Evolutionary conservation across 805 yeast species (phyloP).

Genomic region (Nakazawaea molendinolei): DNA sequence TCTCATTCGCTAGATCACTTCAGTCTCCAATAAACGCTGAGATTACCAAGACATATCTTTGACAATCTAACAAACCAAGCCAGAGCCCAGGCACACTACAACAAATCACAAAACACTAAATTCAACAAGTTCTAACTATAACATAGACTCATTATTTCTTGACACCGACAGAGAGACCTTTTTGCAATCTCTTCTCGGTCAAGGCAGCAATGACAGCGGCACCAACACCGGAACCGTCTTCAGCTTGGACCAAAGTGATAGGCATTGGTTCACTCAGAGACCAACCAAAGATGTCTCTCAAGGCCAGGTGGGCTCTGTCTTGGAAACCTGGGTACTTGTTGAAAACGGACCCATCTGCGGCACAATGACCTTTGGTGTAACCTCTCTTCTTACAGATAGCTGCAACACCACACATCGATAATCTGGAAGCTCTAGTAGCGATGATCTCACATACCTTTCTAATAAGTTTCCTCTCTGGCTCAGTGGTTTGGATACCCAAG

Average conservation of each 20-base stretch:
- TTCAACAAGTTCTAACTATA: too few species aligned
- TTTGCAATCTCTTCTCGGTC: constrained; percentile 70
- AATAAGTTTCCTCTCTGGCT: constrained; percentile 73
- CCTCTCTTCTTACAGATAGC: constrained; percentile 87
- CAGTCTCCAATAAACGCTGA: too few species aligned
- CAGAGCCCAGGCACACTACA: too few species aligned
- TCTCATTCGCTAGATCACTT: too few species aligned
- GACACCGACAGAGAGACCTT: constrained; percentile 64
- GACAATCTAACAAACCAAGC: too few species aligned
- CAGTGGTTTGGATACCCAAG: constrained; percentile 60
- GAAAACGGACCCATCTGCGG: constrained; percentile 96
- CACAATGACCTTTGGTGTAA: constrained; percentile 73
- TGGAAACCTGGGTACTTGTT: constrained; percentile 91
- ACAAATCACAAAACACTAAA: too few species aligned
- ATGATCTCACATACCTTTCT: constrained; percentile 79
- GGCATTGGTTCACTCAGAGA: constrained; percentile 56
- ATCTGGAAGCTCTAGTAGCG: constrained; percentile 89
- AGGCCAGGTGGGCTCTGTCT: constrained; percentile 80
- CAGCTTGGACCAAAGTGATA: constrained; percentile 81
- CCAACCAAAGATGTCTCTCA: constrained; percentile 90
- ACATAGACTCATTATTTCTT: constrained; percentile 16
- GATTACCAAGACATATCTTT: too few species aligned
- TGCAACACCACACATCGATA: constrained; percentile 91
- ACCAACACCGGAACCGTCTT: constrained; percentile 98
- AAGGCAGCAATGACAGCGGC: constrained; percentile 98